Base-by-base conservation (phyloP, 306 rosid genomes). In the Hippophae gyantsensis region DNA sequence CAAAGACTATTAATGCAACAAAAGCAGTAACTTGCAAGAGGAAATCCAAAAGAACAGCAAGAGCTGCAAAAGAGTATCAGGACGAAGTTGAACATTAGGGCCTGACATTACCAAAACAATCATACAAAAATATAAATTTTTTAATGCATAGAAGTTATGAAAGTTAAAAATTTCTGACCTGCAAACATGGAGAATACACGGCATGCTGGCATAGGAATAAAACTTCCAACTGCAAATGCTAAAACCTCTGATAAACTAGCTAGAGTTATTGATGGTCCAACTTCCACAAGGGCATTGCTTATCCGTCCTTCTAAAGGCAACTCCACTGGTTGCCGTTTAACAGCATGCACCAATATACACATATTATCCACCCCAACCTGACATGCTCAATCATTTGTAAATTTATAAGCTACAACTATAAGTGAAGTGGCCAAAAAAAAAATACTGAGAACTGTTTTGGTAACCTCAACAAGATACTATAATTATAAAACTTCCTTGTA, bases 171-270 rank as follows among this genome's bases (percentile, higher is more conserved):
- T 46, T 18, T 52, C 62, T 57, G 65, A 88, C 99, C 96, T 58
- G 99, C 99, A 85, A 92, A 92, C 99, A 92, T 92, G 78, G 99
- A 88, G 85, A 92, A 92, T 57, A 92, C 96, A 13, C 99, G 96
- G 70, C 95, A 85, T 25, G 99, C 99, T 59, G 99, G 96, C 96
- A 86, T 92, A 58, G 99, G 89, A 80, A 92, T 92, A 72, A 92
- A 88, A 82, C 95, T 88, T 63, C 94, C 96, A 77, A 86, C 95
- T 7, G 99, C 90, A 82, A 92, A 92, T 58, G 99, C 99, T 74
- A 92, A 64, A 73, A 92, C 99, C 80, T 92, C 99, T 27, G 96
- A 82, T 44, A 92, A 55, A 79, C 99, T 88, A 58, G 99, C 99
- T 72, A 92, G 78, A 50, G 99, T 92, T 56, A 92, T 92, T 65